Base-by-base conservation (phyloP, 73 alveolate species). In the Paramecium sexaurelia region DNA sequence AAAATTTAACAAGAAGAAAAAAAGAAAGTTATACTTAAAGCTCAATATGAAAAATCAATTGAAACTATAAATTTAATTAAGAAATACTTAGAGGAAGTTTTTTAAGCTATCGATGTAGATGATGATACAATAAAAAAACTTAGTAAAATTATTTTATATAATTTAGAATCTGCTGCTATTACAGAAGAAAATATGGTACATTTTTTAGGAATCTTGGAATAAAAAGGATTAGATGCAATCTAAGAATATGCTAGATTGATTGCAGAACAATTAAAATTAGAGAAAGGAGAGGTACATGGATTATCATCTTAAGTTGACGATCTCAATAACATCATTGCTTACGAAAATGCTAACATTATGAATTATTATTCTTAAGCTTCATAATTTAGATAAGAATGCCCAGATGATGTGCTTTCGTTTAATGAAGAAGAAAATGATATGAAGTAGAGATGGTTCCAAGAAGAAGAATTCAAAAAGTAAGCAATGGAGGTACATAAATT, bases 101-200 rank as follows among this genome's bases (percentile, higher is more conserved):
- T 87, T 40, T 67, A 67, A 43, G 89, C 93, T 0, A 87, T 87
- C 3, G 93, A 87, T 87, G 93, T 87, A 5, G 93, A 87, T 26
- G 89, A 75, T 19, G 93, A 87, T 36, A 87, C 93, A 2, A 87
- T 87, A 0, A 55, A 66, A 39, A 87, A 87, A 87, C 10, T 87
- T 67, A 87, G 93, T 87, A 87, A 22, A 19, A 40, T 0, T 15
- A 13, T 8, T 7, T 13, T 7, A 19, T 39, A 19, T 61, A 67
- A 13, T 11, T 55, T n/a, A 87, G 93, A 78, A 43, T 67, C 89
- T 87, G 93, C 93, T 68, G 93, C 93, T 3, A 87, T 87, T 19
- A 87, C 93, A 6, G 93, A 87, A 68, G 93, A 87, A 68, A 87
- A 87, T 87, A 87, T 87, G 93, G 93, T 87, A 7, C 93, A 87